Evolutionary conservation across 2,329 filamentous ascomycete species (phyloP).

Genomic region (Hypoxylon sp.): DNA sequence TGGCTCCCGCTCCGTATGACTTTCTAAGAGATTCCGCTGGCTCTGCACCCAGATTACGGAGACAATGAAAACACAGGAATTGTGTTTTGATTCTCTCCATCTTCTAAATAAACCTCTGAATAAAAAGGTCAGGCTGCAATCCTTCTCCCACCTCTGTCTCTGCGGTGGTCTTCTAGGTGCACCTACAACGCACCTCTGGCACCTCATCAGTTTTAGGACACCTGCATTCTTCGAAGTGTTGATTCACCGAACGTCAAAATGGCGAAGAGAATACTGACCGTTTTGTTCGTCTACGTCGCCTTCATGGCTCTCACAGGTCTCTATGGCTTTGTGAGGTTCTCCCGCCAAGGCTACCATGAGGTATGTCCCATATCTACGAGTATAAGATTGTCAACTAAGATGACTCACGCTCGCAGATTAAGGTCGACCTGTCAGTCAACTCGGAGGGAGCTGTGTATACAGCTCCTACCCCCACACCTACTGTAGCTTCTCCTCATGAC

Average conservation of each 20-base stretch:
- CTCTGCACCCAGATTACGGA: background rate
- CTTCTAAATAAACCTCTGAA: background rate
- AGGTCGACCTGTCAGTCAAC: background rate
- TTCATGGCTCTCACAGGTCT: constrained; percentile 24
- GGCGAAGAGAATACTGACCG: too few species aligned
- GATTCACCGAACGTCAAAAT: too few species aligned
- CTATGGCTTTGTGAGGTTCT: constrained; percentile 29
- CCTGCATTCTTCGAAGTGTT: background rate
- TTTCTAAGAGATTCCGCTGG: constrained; percentile 3
- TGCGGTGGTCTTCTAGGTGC: background rate
- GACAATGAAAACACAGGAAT: background rate
- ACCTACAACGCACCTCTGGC: background rate
- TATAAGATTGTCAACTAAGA: background rate
- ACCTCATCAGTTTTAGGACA: background rate
- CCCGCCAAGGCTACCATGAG: background rate
- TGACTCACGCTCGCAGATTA: constrained; percentile 15
- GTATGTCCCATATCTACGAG: constrained; percentile 12
- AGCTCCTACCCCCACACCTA: background rate
- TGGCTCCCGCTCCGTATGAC: background rate
- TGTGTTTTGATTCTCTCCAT: background rate
- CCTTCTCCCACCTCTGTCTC: background rate
- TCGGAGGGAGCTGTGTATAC: background rate
- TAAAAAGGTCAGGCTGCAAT: constrained; percentile 8
- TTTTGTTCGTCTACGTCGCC: too few species aligned
- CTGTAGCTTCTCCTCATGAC: background rate